Base-by-base conservation (phyloP, 495 filamentous ascomycete genomes). In the Aspergillus olivimuriae region DNA sequence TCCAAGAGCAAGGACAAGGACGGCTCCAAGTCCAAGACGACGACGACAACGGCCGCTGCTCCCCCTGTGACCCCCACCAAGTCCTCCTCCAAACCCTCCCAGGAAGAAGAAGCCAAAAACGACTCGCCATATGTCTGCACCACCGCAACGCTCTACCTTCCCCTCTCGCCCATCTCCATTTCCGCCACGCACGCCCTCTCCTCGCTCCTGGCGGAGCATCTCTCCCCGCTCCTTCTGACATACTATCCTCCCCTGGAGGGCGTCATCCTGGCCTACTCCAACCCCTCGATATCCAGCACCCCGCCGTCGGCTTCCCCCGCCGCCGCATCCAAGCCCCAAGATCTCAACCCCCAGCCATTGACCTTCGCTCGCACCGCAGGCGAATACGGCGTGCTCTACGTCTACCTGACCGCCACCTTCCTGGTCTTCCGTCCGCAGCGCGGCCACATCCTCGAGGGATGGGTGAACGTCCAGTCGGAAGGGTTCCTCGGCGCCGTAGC, bases 331-430 rank as follows among this genome's bases (percentile, higher is more conserved):
- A 51, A 62, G 40, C 37, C 35, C 31, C 47, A 56, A 37, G 55
- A 63, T 20, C 53, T 51, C 4, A 68, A 63, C 35, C 62, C 63
- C 8, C 57, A 68, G 48, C 68, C 59, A 18, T 48, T 73, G 28
- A 73, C 78, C 2, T 65, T 81, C 18, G 71, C 77, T 8, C 66
- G 69, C 43, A 68, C 70, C 2, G 69, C 81, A 22, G 74, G 84
- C 60, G 83, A 86, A 61, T 86, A 86, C 62, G 80, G 78, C 1
- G 76, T 76, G 15, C 71, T 72, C 34, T 86, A 77, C 54, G 68
- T 84, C 23, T 89, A 86, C 73, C 67, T 86, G 4, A 87, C 81
- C 0, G 84, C 82, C 0, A 82, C 83, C 14, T 86, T 89, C 62
- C 60, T 87, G 15, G 61, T 89, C 23, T 83, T 86, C 59, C 70